Evolutionary conservation across 1,284 basidiomycete species (phyloP).

Genomic region (Inonotus hispidus): DNA sequence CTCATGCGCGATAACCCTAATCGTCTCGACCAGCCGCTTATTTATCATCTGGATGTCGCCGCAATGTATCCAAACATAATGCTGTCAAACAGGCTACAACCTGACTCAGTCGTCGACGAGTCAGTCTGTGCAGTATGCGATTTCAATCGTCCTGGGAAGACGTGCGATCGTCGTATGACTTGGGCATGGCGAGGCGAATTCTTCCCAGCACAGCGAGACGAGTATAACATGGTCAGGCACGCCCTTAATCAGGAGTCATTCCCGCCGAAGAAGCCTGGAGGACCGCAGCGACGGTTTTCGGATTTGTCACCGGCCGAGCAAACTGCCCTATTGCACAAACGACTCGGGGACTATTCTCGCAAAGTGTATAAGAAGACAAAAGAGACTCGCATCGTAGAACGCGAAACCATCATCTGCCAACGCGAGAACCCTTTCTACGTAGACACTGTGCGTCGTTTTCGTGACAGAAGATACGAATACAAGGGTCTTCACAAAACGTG

Average conservation of each 20-base stretch:
- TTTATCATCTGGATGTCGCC: conserved; percentile 98
- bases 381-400: conserved; percentile 93
- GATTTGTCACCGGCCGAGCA: conserved; percentile 89
- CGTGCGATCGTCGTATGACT: conserved; percentile 89
- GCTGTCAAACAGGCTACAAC: conserved; percentile 98
- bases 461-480: conserved; percentile 98
- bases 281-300: conserved; percentile 74
- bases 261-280: conserved; percentile 73
- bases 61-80: conserved; percentile 99
- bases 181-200: conserved; percentile 99
- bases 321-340: conserved; percentile 90
- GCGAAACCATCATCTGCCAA: conserved; percentile 96
- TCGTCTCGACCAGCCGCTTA: conserved; percentile 88
- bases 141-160: conserved; percentile 94
- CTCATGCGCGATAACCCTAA: conserved; percentile 88
- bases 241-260: conserved; percentile 94
- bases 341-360: conserved; percentile 95
- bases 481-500: conserved; percentile 98
- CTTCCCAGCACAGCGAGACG: conserved; percentile 96
- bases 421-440: conserved; percentile 99
- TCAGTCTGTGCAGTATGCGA: conserved; percentile 97
- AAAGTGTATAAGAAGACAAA: conserved; percentile 99
- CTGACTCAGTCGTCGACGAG: conserved; percentile 97
- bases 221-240: conserved; percentile 99
- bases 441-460: conserved; percentile 95